Evolutionary conservation across 306 rosid genomes (phyloP).

Genomic region (Rosa chinensis): DNA sequence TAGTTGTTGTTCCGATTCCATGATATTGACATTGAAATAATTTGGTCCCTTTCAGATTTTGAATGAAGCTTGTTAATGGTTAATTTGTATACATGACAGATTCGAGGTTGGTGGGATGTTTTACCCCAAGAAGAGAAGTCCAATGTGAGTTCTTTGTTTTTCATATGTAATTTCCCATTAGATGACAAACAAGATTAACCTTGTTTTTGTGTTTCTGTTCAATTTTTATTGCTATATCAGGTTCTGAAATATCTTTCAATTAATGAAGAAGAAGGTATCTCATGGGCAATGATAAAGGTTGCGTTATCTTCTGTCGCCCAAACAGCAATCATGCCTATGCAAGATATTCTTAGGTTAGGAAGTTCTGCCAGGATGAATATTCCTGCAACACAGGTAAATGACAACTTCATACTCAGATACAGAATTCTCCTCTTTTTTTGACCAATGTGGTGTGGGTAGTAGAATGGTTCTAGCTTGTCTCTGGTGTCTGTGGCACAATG

Average conservation of each 20-base stretch:
- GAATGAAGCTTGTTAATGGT: constrained; percentile 24
- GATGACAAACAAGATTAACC: constrained; percentile 11
- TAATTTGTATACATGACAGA: constrained; percentile 42
- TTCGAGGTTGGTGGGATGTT: constrained; percentile 89
- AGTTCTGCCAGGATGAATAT: constrained; percentile 89
- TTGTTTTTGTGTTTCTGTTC: constrained; percentile 13
- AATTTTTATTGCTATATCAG: constrained; percentile 37
- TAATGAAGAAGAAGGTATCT: constrained; percentile 56
- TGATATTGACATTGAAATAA: neutral
- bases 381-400: constrained; percentile 93
- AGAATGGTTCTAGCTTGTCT: neutral
- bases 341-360: constrained; percentile 83
- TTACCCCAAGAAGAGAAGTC: constrained; percentile 71
- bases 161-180: constrained; percentile 12
- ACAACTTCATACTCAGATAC: neutral
- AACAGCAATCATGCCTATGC: constrained; percentile 82
- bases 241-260: constrained; percentile 66
- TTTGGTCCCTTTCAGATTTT: constrained; percentile 5
- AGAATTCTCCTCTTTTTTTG: neutral
- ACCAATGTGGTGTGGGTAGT: neutral
- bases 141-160: constrained; percentile 40
- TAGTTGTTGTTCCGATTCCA: neutral
- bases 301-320: constrained; percentile 75
- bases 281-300: constrained; percentile 68
- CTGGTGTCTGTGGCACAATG: neutral